These are phyloP conservation scores for Crucibulum laeve DNA, from an alignment of 768 basidiomycete species.

Conservation along the genomic window DNA sequence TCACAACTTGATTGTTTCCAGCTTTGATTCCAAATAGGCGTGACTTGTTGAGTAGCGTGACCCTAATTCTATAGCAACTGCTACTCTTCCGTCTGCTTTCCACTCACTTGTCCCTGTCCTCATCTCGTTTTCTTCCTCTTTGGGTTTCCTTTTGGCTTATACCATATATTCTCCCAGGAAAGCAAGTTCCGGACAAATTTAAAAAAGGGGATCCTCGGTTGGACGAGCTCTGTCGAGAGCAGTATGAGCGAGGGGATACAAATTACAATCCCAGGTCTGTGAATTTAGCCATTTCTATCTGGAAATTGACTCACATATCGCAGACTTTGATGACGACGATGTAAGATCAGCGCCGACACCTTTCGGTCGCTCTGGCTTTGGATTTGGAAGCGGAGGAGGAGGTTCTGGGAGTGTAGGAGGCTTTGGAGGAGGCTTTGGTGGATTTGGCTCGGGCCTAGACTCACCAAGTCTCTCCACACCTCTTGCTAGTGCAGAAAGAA, in stretches of 20 bases:
- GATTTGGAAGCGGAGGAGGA: slow-evolving; percentile 28
- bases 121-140: no score
- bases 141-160: no score
- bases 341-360: slow-evolving; percentile 56
- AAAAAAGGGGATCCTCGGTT: neutral
- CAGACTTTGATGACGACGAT: slow-evolving; percentile 82
- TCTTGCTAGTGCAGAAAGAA: slow-evolving; percentile 44
- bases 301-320: slow-evolving; percentile 8
- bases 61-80: no score
- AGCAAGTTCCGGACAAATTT: no score
- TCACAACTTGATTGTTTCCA: no score
- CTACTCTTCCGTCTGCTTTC: no score
- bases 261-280: slow-evolving; percentile 62
- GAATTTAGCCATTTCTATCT: neutral
- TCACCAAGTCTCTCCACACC: slow-evolving; percentile 64
- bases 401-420: slow-evolving; percentile 32
- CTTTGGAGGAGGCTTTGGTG: slow-evolving; percentile 24
- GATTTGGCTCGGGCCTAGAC: slow-evolving; percentile 46
- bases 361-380: slow-evolving; percentile 61
- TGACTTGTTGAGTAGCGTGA: neutral
- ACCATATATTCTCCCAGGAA: no score
- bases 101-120: no score
- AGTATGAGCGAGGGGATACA: slow-evolving; percentile 48
- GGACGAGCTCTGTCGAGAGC: neutral
- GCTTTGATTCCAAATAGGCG: neutral